A percentile compares a stretch with the other conserved stretches of the same genome.
phyloP scores from a whole-genome alignment of 2,329 filamentous ascomycete species.

The Pyricularia sp. region DNA sequence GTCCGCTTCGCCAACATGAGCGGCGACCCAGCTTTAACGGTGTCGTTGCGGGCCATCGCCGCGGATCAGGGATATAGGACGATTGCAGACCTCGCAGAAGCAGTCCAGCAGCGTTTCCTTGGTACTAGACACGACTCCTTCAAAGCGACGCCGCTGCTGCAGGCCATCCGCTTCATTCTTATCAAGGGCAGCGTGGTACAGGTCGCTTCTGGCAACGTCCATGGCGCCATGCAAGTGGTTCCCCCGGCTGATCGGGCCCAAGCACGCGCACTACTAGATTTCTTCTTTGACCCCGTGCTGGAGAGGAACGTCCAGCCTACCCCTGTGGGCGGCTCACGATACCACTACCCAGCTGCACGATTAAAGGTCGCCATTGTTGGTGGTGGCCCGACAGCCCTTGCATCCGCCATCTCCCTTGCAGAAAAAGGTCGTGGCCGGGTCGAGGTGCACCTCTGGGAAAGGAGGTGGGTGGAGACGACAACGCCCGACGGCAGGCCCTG shows the following conservation, averaged over 20 bases:
- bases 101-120: constrained; percentile 18
- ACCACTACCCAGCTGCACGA: constrained; percentile 15
- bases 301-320: constrained; percentile 16
- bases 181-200: constrained; percentile 19
- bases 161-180: constrained; percentile 24
- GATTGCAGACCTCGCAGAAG: constrained; percentile 17
- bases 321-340: constrained; percentile 14
- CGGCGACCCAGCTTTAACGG: constrained; percentile 13
- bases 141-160: constrained; percentile 19
- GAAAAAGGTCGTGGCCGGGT: constrained; percentile 21
- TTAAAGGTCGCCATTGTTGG: constrained; percentile 4
- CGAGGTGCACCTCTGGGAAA: constrained; percentile 25
- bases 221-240: not conserved
- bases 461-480: constrained; percentile 19
- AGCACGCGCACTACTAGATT: constrained; percentile 19
- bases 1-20: constrained; percentile 19
- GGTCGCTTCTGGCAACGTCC: constrained; percentile 6
- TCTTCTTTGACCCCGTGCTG: constrained; percentile 25
- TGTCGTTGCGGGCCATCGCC: constrained; percentile 19
- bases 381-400: constrained; percentile 3
- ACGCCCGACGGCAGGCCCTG: constrained; percentile 7
- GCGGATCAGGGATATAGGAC: constrained; percentile 14
- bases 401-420: constrained; percentile 19
- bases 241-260: constrained; percentile 11
- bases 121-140: constrained; percentile 20